Conservation (phyloP, 2,329 filamentous ascomycete species). For the Colletotrichum nymphaeae region DNA sequence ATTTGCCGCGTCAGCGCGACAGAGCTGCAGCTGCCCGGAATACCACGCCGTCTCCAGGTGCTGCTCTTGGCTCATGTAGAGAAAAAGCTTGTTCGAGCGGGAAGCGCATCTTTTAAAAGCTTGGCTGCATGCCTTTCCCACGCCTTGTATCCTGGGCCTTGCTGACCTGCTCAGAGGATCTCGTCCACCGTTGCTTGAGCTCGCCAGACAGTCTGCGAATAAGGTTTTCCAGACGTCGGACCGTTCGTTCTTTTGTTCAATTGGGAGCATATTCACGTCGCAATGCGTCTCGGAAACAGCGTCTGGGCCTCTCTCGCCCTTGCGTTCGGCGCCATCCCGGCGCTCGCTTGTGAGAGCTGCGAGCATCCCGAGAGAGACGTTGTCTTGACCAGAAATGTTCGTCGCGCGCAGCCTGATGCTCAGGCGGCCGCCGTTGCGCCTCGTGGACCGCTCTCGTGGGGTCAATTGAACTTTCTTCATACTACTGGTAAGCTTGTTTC, state of each 20-base stretch:
- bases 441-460: conserved; percentile 65
- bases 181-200: not conserved
- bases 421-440: conserved; percentile 55
- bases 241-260: not conserved
- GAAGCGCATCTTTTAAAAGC: conserved; percentile 13
- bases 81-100: conserved; percentile 18
- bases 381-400: conserved; percentile 47
- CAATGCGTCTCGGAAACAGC: conserved; percentile 10
- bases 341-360: conserved; percentile 15
- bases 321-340: not conserved
- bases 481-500: not conserved
- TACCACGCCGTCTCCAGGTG: no score
- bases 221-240: not conserved
- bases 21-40: not conserved
- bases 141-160: not conserved
- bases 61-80: not conserved
- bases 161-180: not conserved
- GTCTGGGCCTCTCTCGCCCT: not conserved
- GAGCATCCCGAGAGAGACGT: conserved; percentile 30
- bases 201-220: not conserved
- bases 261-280: not conserved
- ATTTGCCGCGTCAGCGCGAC: not conserved
- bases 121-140: conserved; percentile 6
- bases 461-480: conserved; percentile 70
- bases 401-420: conserved; percentile 60